These are phyloP conservation scores for Botrytis fragariae DNA, from an alignment of 2,329 filamentous ascomycete genomes.

Conservation along the genomic window DNA sequence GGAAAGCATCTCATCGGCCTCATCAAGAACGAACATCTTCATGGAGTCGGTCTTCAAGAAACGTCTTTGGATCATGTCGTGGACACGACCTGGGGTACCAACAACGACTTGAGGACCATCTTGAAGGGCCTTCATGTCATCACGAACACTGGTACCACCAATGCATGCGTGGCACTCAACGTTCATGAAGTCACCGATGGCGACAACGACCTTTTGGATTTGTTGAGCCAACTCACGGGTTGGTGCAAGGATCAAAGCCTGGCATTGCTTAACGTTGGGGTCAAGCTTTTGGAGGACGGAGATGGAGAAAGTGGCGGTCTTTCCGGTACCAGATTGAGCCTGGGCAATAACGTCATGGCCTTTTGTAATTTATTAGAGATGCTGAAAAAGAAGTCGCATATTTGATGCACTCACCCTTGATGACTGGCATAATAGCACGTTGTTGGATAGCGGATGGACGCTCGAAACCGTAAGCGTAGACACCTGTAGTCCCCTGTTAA, in stretches of 20 bases:
- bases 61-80: constrained; percentile 99
- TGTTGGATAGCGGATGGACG: constrained; percentile 99
- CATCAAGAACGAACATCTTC: constrained; percentile 99
- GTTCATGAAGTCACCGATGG: constrained; percentile 99
- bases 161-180: constrained; percentile 99
- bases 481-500: constrained; percentile 49
- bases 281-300: constrained; percentile 99
- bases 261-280: constrained; percentile 88
- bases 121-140: constrained; percentile 97
- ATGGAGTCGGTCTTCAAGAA: constrained; percentile 96
- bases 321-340: constrained; percentile 99
- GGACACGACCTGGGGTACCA: constrained; percentile 96
- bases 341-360: constrained; percentile 99
- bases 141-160: constrained; percentile 95
- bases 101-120: constrained; percentile 97
- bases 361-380: constrained; percentile 40
- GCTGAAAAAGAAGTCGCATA: constrained; percentile 16
- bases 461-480: constrained; percentile 99
- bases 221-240: constrained; percentile 98
- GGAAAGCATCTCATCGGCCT: constrained; percentile 99
- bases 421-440: constrained; percentile 99
- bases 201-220: constrained; percentile 98
- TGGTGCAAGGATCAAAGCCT: constrained; percentile 95
- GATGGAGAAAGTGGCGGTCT: constrained; percentile 99
- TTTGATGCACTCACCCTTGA: constrained; percentile 73